Evolutionary conservation across 1,284 basidiomycete species (phyloP).

Genomic region (Trametes polyzona): DNA sequence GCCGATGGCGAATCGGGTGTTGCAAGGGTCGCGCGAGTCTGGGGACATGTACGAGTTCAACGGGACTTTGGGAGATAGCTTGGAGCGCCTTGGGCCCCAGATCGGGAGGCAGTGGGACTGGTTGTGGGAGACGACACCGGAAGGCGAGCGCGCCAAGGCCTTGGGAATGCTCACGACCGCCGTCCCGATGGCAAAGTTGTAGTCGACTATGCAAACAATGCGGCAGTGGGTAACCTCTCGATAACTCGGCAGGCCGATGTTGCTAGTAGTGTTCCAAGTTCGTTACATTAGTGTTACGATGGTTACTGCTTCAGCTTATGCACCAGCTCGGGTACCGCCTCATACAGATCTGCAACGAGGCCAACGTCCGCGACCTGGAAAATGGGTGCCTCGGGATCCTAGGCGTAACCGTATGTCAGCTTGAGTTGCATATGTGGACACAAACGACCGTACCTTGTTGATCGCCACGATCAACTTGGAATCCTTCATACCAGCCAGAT

Average conservation of each 20-base stretch:
- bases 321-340: slow-evolving; percentile 86
- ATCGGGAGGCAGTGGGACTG: slow-evolving; percentile 35
- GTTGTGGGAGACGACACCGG: slow-evolving; percentile 29
- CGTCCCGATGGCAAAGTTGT: background rate
- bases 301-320: slow-evolving; percentile 70
- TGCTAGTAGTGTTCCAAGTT: background rate
- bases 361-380: slow-evolving; percentile 99
- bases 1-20: slow-evolving; percentile 46
- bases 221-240: too few species aligned
- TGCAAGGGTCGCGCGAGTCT: slow-evolving; percentile 47
- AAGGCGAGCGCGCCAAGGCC: slow-evolving; percentile 25
- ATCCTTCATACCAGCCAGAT: slow-evolving; percentile 99
- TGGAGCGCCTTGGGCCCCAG: slow-evolving; percentile 23
- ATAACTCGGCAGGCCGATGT: too few species aligned
- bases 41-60: slow-evolving; percentile 43
- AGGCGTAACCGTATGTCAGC: slow-evolving; percentile 14
- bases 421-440: background rate
- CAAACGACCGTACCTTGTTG: slow-evolving; percentile 76
- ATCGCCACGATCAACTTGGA: slow-evolving; percentile 98
- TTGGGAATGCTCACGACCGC: slow-evolving; percentile 3
- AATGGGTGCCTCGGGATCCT: slow-evolving; percentile 98
- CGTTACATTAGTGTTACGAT: background rate
- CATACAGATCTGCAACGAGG: slow-evolving; percentile 90
- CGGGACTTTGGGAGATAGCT: slow-evolving; percentile 23
- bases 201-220: background rate